A percentile compares a stretch with the other conserved stretches of the same genome.
phyloP scores from a whole-genome alignment of 1,284 basidiomycete genomes.

The Coniophora puteana region DNA sequence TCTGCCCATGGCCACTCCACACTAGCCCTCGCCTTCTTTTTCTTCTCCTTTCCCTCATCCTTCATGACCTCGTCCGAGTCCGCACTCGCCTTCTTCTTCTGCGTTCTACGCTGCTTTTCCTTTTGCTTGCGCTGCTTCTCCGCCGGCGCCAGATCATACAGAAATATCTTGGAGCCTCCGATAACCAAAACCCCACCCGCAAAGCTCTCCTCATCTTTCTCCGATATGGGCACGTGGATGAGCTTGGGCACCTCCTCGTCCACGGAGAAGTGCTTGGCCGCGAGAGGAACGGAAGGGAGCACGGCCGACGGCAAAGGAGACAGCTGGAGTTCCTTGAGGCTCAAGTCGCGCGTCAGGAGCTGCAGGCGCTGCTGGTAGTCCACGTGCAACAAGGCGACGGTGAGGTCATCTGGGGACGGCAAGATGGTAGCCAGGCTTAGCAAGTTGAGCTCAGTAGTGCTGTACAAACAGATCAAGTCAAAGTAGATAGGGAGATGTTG shows the following conservation, averaged over 20 bases:
- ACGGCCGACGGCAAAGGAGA: slow-evolving; percentile 46
- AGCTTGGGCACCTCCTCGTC: slow-evolving; percentile 24
- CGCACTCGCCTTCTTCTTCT: slow-evolving; percentile 43
- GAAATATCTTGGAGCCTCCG: slow-evolving; percentile 57
- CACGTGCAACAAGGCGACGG: slow-evolving; percentile 65
- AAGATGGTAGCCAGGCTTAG: slow-evolving; percentile 69
- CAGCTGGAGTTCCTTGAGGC: slow-evolving; percentile 46
- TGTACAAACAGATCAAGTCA: slow-evolving; percentile 24
- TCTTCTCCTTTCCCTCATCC: slow-evolving; percentile 53
- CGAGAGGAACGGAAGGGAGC: slow-evolving; percentile 45
- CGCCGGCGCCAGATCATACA: slow-evolving; percentile 51
- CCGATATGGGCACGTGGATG: slow-evolving; percentile 19
- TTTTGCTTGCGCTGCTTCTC: slow-evolving; percentile 47
- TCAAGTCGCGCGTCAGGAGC: slow-evolving; percentile 56
- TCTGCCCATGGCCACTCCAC: slow-evolving; percentile 74
- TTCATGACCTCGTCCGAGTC: slow-evolving; percentile 36
- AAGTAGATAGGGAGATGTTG: background rate
- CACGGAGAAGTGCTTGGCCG: slow-evolving; percentile 23
- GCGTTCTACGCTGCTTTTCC: slow-evolving; percentile 48
- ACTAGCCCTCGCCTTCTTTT: slow-evolving; percentile 45
- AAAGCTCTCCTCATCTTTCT: slow-evolving; percentile 30
- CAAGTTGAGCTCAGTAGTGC: slow-evolving; percentile 74
- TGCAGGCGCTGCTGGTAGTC: slow-evolving; percentile 62
- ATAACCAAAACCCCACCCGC: slow-evolving; percentile 67
- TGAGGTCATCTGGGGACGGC: slow-evolving; percentile 37